phyloP scores from a whole-genome alignment of 768 basidiomycete species.

The Podaxis carcinomalis region DNA sequence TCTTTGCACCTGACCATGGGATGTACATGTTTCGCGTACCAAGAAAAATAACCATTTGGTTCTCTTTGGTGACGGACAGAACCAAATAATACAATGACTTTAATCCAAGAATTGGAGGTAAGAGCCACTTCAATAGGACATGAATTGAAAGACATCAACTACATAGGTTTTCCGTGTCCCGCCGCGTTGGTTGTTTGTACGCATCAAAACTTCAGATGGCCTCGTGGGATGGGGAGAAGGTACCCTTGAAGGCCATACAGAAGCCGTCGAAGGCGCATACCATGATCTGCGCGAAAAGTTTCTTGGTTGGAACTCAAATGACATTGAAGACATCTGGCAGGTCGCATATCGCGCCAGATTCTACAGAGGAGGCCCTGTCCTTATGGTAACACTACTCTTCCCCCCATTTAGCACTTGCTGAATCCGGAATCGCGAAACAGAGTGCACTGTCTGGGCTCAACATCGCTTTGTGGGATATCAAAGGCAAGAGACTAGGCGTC shows the following conservation, averaged over 20 bases:
- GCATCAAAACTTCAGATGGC: slow-evolving; percentile 60
- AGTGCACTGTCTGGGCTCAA: slow-evolving; percentile 57
- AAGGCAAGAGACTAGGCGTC: slow-evolving; percentile 70
- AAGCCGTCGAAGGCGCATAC: slow-evolving; percentile 68
- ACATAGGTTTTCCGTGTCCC: slow-evolving; percentile 59
- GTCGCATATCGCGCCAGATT: slow-evolving; percentile 63
- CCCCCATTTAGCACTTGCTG: neutral
- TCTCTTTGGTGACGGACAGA: neutral
- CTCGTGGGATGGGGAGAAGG: slow-evolving; percentile 73
- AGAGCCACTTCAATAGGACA: neutral
- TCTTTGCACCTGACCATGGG: neutral
- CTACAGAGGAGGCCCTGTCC: slow-evolving; percentile 67
- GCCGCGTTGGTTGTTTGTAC: slow-evolving; percentile 70
- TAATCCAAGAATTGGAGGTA: slow-evolving; percentile 1
- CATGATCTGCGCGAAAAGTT: slow-evolving; percentile 56
- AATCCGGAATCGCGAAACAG: slow-evolving; percentile 18
- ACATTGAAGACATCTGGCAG: slow-evolving; percentile 74
- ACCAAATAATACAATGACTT: neutral
- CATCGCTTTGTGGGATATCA: slow-evolving; percentile 75
- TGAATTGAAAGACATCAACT: neutral
- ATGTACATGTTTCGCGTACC: neutral
- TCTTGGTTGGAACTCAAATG: slow-evolving; percentile 54
- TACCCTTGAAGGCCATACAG: slow-evolving; percentile 70
- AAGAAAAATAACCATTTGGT: neutral
- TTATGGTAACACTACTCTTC: slow-evolving; percentile 43